Percentiles rank a stretch among this genome's conserved stretches.
These are phyloP conservation scores for Crataegus laevigata DNA, from an alignment of 306 rosid genomes.

Conservation along the genomic window DNA sequence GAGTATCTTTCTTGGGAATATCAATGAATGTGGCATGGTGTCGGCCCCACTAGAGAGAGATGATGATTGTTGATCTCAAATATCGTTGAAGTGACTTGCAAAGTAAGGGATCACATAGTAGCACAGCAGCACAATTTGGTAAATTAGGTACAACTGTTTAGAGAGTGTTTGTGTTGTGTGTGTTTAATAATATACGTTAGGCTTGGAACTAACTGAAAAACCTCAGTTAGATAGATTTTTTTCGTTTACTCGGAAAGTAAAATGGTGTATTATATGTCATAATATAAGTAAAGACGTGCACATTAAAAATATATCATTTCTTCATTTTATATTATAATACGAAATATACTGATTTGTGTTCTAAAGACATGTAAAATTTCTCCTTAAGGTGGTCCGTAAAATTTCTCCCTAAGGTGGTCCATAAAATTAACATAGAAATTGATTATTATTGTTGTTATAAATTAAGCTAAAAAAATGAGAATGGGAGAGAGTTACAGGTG, in stretches of 20 bases:
- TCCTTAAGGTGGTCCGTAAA: neutral
- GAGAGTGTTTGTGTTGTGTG: neutral
- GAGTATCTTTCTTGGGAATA: conserved; percentile 62
- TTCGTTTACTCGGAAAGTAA: too few species aligned
- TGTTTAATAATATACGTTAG: neutral
- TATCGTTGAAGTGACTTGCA: conserved; percentile 21
- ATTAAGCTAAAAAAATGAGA: neutral
- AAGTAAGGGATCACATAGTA: conserved; percentile 1
- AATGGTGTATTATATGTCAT: accelerated
- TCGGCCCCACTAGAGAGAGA: conserved; percentile 23
- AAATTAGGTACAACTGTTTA: conserved; percentile 34
- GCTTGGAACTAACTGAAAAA: neutral
- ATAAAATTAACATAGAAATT: neutral
- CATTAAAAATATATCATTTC: too few species aligned
- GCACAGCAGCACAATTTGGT: conserved; percentile 15
- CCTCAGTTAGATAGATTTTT: neutral
- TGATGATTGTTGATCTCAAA: conserved; percentile 7
- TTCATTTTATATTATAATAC: too few species aligned
- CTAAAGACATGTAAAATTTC: too few species aligned
- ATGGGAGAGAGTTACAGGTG: conserved; percentile 4
- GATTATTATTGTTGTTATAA: neutral
- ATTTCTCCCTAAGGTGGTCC: neutral
- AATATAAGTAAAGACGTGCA: too few species aligned
- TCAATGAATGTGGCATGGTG: conserved; percentile 30
- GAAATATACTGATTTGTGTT: too few species aligned